Conservation (phyloP, 345 rosid genomes). For the Sonneratia caseolaris region DNA sequence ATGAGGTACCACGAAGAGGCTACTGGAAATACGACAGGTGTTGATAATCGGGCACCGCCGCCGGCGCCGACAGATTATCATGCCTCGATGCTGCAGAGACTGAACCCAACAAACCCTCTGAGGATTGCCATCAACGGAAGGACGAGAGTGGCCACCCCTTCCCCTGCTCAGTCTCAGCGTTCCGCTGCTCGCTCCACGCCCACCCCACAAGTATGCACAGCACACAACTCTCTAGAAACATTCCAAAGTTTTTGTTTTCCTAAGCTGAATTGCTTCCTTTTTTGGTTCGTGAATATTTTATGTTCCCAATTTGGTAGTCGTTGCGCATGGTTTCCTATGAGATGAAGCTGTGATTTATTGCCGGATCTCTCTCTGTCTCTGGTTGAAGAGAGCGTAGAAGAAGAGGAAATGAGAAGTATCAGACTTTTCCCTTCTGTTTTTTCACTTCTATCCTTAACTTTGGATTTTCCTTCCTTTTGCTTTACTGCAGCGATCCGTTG, state of each 20-base stretch:
- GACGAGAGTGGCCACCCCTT: conserved; percentile 33
- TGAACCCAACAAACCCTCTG: conserved; percentile 79
- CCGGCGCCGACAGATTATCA: conserved; percentile 16
- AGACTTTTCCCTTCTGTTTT: not conserved
- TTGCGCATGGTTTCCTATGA: not conserved
- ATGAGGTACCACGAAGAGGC: conserved; percentile 21
- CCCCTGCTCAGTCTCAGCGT: conserved; percentile 37
- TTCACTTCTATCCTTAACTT: conserved; percentile 5
- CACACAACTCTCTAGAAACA: not conserved
- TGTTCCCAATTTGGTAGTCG: not conserved
- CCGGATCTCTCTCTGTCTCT: not conserved
- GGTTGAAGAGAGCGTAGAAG: not conserved
- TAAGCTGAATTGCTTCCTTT: not conserved
- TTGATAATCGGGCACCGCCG: not conserved
- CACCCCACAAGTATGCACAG: conserved; percentile 56
- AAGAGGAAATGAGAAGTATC: not conserved
- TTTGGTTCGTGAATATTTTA: not conserved
- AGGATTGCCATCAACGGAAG: conserved; percentile 45
- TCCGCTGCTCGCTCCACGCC: conserved; percentile 70
- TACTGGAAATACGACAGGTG: conserved; percentile 9
- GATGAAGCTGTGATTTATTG: not conserved
- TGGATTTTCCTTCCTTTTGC: not conserved
- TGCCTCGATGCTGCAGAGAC: conserved; percentile 51
- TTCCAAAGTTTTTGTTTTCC: not conserved
- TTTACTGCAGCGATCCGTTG: conserved; percentile 37